phyloP scores from a whole-genome alignment of 129 eudicot species.

The Arctium minus region DNA sequence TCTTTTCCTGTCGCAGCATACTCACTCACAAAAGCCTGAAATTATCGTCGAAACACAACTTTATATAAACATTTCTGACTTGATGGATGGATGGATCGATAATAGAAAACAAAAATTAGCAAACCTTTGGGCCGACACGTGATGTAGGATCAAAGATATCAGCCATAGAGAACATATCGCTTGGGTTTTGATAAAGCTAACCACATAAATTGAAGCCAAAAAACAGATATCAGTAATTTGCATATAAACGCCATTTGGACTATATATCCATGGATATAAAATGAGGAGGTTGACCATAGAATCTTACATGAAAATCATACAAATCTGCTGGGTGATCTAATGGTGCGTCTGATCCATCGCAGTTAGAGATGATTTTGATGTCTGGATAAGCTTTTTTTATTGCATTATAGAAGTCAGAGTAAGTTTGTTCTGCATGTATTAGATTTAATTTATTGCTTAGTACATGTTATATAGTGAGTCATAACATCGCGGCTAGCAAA shows the following conservation, averaged over 20 bases:
- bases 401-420: constrained; percentile 65
- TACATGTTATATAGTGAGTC: neutral
- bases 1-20: constrained; percentile 88
- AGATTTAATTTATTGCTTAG: neutral
- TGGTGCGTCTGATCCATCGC: constrained; percentile 58
- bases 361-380: constrained; percentile 77
- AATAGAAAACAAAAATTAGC: constrained; percentile 8
- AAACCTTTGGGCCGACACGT: constrained; percentile 91
- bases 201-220: neutral
- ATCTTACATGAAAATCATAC: constrained; percentile 85
- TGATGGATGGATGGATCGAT: neutral
- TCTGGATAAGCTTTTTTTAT: constrained; percentile 76
- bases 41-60: constrained; percentile 3
- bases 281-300: constrained; percentile 11
- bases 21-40: constrained; percentile 98
- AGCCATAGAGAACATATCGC: constrained; percentile 48
- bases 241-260: neutral
- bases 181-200: constrained; percentile 66
- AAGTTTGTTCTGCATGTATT: constrained; percentile 48
- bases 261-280: neutral
- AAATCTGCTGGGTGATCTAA: constrained; percentile 94
- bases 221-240: neutral
- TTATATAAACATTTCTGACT: neutral
- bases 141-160: constrained; percentile 52
- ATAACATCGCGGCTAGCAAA: neutral